A percentile compares a stretch with the other conserved stretches of the same genome.
phyloP scores from a whole-genome alignment of 768 basidiomycete genomes.

The Nidularia sp. region DNA sequence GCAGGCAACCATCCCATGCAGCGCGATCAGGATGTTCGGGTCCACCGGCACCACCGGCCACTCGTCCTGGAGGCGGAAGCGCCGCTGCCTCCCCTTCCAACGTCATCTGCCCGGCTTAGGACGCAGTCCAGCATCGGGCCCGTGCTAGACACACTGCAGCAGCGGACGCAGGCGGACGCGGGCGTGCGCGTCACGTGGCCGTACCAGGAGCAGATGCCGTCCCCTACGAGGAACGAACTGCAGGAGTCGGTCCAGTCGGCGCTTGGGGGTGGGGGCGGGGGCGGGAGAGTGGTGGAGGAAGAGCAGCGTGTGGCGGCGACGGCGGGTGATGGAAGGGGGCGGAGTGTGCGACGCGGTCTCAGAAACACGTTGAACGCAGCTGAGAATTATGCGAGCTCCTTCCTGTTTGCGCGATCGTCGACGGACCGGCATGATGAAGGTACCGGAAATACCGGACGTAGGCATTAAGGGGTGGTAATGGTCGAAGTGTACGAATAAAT shows the following conservation, averaged over 20 bases:
- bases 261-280: slow-evolving; percentile 11
- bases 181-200: not conserved
- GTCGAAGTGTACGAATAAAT: no score
- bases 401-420: slow-evolving; percentile 58
- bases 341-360: slow-evolving; percentile 61
- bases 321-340: slow-evolving; percentile 35
- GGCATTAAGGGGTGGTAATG: no score
- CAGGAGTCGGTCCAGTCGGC: slow-evolving; percentile 32
- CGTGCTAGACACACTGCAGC: not conserved
- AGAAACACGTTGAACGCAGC: slow-evolving; percentile 68
- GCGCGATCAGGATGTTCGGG: not conserved
- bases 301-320: slow-evolving; percentile 5
- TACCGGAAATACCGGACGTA: no score
- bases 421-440: no score
- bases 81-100: no score
- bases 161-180: not conserved
- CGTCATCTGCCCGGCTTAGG: not conserved
- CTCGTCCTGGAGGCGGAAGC: not conserved
- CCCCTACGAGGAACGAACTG: slow-evolving; percentile 7
- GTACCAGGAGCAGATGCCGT: not conserved
- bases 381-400: slow-evolving; percentile 63
- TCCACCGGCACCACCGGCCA: not conserved
- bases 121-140: not conserved
- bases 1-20: slow-evolving; percentile 12
- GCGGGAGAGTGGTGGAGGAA: slow-evolving; percentile 6